Conservation (phyloP, 2,329 filamentous ascomycete genomes). For the Lasiodiplodia hormozganensis region DNA sequence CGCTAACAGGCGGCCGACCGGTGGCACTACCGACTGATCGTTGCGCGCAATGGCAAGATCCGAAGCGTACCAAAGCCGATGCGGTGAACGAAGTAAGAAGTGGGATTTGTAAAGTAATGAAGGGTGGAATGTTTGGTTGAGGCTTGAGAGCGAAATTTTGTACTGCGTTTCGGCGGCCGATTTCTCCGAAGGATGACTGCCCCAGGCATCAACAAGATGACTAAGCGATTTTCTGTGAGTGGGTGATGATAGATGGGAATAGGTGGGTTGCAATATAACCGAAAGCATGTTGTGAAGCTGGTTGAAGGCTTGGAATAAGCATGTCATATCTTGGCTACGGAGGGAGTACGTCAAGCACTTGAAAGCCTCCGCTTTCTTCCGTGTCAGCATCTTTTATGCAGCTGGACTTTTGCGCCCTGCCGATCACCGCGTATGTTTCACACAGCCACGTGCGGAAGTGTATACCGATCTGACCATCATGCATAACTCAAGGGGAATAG, state of each 20-base stretch:
- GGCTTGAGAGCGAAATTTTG: neutral
- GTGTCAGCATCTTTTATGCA: neutral
- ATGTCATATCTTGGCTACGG: neutral
- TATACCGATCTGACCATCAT: neutral
- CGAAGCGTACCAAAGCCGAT: too few relatives aligned
- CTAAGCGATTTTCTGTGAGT: too few relatives aligned
- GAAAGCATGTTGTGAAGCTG: neutral
- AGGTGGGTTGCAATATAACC: too few relatives aligned
- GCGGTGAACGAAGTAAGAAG: neutral
- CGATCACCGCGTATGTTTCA: conserved; percentile 1
- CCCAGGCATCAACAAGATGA: too few relatives aligned
- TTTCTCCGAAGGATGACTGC: neutral
- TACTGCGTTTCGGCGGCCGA: neutral
- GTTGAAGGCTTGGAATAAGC: neutral
- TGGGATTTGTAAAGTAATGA: neutral
- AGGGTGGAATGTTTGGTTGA: neutral
- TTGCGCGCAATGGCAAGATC: too few relatives aligned
- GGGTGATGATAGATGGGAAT: too few relatives aligned
- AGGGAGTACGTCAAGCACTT: too few relatives aligned
- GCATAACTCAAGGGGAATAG: neutral
- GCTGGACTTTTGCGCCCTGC: neutral
- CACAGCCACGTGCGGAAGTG: neutral
- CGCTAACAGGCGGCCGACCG: too few relatives aligned
- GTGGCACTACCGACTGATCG: too few relatives aligned
- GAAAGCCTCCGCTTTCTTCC: neutral